phyloP scores from a whole-genome alignment of 306 rosid genomes.

The Vigna mungo region DNA sequence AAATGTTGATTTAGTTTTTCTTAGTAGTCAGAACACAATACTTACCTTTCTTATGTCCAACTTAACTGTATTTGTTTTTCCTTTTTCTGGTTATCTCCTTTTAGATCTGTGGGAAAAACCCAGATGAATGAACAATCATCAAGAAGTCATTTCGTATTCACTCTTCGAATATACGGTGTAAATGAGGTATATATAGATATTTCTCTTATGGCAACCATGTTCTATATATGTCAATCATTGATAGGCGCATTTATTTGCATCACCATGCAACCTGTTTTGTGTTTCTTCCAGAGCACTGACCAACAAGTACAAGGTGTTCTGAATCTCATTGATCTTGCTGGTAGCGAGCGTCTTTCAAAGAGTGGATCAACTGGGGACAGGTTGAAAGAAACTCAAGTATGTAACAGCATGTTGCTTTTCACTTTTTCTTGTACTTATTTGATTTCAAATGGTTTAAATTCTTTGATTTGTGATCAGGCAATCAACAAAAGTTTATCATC shows the following conservation, averaged over 20 bases:
- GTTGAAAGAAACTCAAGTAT: conserved; percentile 95
- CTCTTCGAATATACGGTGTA: conserved; percentile 88
- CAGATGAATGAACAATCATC: conserved; percentile 99
- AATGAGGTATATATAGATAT: conserved; percentile 71
- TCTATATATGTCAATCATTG: conserved; percentile 14
- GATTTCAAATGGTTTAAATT: conserved; percentile 16
- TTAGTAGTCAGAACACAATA: not conserved
- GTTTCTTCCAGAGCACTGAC: conserved; percentile 76
- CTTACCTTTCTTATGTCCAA: conserved; percentile 12
- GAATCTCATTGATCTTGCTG: conserved; percentile 98
- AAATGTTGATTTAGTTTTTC: not conserved
- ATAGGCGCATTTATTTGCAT: conserved; percentile 1
- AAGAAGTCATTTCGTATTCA: conserved; percentile 97
- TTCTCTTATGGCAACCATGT: conserved; percentile 24
- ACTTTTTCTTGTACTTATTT: conserved; percentile 23
- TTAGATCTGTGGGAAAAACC: conserved; percentile 95
- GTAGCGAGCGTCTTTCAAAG: conserved; percentile 97
- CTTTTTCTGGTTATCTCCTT: conserved; percentile 27
- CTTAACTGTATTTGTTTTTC: conserved; percentile 15
- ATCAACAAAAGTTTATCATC: conserved; percentile 93
- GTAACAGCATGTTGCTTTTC: conserved; percentile 27
- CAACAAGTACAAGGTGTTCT: conserved; percentile 96
- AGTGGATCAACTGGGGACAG: conserved; percentile 97
- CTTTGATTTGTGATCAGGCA: conserved; percentile 62
- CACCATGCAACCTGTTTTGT: conserved; percentile 32